Evolutionary conservation across 352 stramenopile species (phyloP), one percentile per base, ranked within the genome.

Genomic region (Phytophthora aleatoria): DNA sequence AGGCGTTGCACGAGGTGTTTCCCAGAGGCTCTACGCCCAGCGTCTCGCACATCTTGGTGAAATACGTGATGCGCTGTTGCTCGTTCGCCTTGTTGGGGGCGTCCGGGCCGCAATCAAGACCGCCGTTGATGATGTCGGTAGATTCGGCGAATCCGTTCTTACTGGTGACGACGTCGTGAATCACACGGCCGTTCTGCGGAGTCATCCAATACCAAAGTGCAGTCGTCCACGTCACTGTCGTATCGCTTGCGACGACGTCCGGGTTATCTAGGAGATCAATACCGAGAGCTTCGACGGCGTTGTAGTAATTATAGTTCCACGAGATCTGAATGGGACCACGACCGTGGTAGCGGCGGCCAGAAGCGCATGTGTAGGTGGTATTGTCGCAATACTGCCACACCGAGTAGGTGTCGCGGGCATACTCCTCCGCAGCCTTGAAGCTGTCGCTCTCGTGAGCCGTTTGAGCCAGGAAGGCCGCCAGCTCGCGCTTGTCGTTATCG

Each of bases 251-350:
- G 12, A 85, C 74, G 24, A 74, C 57, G 3, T 79, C 74, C 11
- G 76, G 76, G 30, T 75, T 57, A 43, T 67, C 27, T 1, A 85
- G 64, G 0, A 85, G 64, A 20, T 85, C 76, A 41, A 83, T 51
- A 11, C 62, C 67, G 0, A 82, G 61, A 0, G 61, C 73, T 44
- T 74, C 28, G 15, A 73, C 76, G 5, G 73, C 74, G 20, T 67
- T 55, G 28, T 68, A 73, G 60, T 85, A 85, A 48, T 85, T 85
- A 64, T 83, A 85, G 61, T 83, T 85, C 76, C 76, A 85, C 15
- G 68, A 76, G 36, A 85, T 53, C 56, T 79, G 68, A 51, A 85
- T 81, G 13, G 77, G 65, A 12, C 77, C 74, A 24, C 77, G 77
- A 15, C 77, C 76, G 36, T 85, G 70, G 55, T 83, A 83, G 10